These are phyloP conservation scores for Arthrobotrys pseudoclavata DNA, from an alignment of 2,329 filamentous ascomycete species.

Conservation along the genomic window DNA sequence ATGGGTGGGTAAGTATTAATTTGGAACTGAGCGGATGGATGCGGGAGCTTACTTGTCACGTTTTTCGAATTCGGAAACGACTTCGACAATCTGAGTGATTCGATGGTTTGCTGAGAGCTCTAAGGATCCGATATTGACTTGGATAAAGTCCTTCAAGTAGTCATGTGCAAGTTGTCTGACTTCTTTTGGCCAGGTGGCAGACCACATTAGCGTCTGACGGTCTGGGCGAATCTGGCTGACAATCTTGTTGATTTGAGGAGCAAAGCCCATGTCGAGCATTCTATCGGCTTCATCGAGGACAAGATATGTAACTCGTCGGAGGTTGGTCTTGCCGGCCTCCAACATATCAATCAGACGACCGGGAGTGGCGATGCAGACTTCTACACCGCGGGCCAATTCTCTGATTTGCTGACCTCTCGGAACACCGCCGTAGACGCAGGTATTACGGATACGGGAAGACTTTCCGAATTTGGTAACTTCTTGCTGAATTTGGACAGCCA, in stretches of 20 bases:
- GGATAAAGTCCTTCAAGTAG: slow-evolving; percentile 91
- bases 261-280: slow-evolving; percentile 99
- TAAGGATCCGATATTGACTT: slow-evolving; percentile 97
- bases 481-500: slow-evolving; percentile 98
- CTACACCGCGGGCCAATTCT: slow-evolving; percentile 92
- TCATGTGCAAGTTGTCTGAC: slow-evolving; percentile 95
- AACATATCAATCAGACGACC: slow-evolving; percentile 97
- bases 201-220: slow-evolving; percentile 94
- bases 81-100: slow-evolving; percentile 92
- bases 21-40: slow-evolving; percentile 66
- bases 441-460: slow-evolving; percentile 97
- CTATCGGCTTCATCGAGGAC: slow-evolving; percentile 97
- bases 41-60: slow-evolving; percentile 76
- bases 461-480: slow-evolving; percentile 99
- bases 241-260: slow-evolving; percentile 95
- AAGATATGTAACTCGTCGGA: slow-evolving; percentile 89
- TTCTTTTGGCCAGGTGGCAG: slow-evolving; percentile 92
- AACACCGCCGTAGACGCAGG: slow-evolving; percentile 98
- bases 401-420: slow-evolving; percentile 97
- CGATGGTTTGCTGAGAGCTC: slow-evolving; percentile 98
- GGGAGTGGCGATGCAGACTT: slow-evolving; percentile 98
- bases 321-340: slow-evolving; percentile 90
- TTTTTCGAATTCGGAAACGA: slow-evolving; percentile 94
- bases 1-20: slow-evolving; percentile 70
- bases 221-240: slow-evolving; percentile 91